These are phyloP conservation scores for Cucurbita moschata DNA, from an alignment of 306 rosid species.

Conservation along the genomic window DNA sequence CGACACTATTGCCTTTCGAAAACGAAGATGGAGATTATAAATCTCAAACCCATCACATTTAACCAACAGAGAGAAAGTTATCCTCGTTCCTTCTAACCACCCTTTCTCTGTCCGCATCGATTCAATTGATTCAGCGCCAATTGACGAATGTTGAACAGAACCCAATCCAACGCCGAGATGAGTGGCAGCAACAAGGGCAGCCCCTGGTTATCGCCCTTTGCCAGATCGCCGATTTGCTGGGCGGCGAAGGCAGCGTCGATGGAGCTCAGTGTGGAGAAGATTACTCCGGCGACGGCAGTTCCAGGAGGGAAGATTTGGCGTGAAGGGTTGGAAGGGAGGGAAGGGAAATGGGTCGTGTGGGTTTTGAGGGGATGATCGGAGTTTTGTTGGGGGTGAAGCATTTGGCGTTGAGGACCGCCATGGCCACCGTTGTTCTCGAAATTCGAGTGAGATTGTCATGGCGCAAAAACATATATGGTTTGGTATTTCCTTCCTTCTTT, in stretches of 20 bases:
- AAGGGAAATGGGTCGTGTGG: conserved; percentile 11
- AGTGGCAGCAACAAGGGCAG: conserved; percentile 53
- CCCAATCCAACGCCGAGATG: conserved; percentile 83
- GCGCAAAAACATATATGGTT: too few species aligned
- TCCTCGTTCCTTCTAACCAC: conserved; percentile 22
- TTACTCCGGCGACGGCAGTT: conserved; percentile 67
- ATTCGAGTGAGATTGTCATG: too few species aligned
- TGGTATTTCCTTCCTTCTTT: too few species aligned
- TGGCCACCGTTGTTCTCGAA: neutral
- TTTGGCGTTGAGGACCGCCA: too few species aligned
- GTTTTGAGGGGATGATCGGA: conserved; percentile 24
- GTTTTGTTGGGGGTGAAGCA: conserved; percentile 4
- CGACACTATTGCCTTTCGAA: too few species aligned
- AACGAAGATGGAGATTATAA: too few species aligned
- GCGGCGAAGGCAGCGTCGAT: conserved; percentile 63
- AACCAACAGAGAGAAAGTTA: too few species aligned
- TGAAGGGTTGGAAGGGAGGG: conserved; percentile 19
- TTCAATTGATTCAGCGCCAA: conserved; percentile 76
- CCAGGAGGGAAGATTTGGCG: conserved; percentile 32
- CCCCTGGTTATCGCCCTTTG: conserved; percentile 81
- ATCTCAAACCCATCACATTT: too few species aligned
- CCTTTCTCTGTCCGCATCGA: conserved; percentile 48
- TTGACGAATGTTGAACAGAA: conserved; percentile 75
- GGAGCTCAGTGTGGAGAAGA: conserved; percentile 42
- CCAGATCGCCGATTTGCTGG: conserved; percentile 56